phyloP scores from a whole-genome alignment of 495 filamentous ascomycete genomes.

The Podospora sp. region DNA sequence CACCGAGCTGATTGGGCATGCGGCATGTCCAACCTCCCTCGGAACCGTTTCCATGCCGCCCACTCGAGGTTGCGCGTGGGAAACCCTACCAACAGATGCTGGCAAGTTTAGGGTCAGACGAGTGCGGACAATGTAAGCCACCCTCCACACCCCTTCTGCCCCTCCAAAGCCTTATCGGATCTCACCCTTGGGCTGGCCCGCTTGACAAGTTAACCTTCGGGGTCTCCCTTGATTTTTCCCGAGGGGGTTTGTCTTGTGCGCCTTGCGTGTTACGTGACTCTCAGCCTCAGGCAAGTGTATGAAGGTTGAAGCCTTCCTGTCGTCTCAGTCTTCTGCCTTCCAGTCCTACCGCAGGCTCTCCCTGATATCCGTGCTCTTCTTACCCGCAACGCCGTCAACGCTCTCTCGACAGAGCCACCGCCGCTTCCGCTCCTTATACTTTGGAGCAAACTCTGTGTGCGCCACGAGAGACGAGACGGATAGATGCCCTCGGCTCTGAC shows the following conservation, averaged over 20 bases:
- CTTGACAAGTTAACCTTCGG: not conserved
- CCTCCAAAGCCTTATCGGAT: conserved; percentile 3
- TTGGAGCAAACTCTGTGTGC: not conserved
- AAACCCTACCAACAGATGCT: not conserved
- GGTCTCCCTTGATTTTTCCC: not conserved
- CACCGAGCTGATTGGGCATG: not conserved
- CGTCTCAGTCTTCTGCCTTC: not conserved
- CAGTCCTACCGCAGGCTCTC: not conserved
- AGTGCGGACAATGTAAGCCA: not conserved
- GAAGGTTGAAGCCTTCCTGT: not conserved
- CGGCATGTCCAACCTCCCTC: conserved; percentile 5
- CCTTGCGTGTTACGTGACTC: not conserved
- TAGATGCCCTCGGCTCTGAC: not conserved
- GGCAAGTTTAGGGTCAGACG: not conserved
- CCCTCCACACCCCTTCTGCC: not conserved
- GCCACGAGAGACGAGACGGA: not conserved
- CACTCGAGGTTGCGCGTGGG: not conserved
- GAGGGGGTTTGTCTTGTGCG: not conserved
- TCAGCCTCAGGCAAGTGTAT: not conserved
- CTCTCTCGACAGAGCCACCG: not conserved
- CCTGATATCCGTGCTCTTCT: not conserved
- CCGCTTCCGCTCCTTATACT: not conserved
- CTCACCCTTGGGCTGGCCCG: not conserved
- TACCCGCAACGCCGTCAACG: not conserved
- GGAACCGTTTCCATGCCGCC: conserved; percentile 2